Conservation (phyloP, 768 basidiomycete genomes). For the Cystobasidium onofrii region DNA sequence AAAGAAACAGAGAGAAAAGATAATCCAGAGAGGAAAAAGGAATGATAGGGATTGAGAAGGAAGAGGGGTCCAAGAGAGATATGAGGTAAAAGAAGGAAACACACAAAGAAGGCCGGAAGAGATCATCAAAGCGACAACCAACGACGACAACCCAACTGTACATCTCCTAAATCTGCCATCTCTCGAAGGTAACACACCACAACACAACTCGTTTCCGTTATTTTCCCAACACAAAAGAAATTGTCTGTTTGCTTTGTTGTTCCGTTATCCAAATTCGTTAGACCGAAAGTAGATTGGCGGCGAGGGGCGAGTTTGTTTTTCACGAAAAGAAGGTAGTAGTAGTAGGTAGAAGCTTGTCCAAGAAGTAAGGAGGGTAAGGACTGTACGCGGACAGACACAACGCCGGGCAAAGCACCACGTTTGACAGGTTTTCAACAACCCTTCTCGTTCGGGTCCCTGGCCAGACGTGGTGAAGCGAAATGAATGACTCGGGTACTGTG, state of each 20-base stretch:
- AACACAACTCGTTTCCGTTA: too few species aligned
- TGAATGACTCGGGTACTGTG: conserved; percentile 2
- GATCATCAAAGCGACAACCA: too few species aligned
- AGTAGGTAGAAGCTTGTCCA: background rate
- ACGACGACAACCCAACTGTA: background rate
- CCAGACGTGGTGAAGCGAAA: background rate
- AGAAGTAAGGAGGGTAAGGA: background rate
- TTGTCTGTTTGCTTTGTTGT: background rate
- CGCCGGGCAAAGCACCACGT: conserved; percentile 7
- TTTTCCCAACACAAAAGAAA: background rate
- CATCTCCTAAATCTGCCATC: background rate
- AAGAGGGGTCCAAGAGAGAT: background rate
- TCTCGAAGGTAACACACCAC: background rate
- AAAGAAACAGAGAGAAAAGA: background rate
- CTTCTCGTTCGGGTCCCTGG: conserved; percentile 12
- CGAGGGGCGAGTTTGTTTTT: background rate
- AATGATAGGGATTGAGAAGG: too few species aligned
- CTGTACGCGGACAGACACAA: background rate
- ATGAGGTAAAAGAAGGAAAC: background rate
- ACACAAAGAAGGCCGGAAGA: background rate
- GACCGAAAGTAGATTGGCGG: background rate
- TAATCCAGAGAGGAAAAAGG: background rate
- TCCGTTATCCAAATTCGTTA: background rate
- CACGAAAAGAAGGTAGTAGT: background rate
- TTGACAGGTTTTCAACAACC: background rate